phyloP scores from a whole-genome alignment of 257 asterid species.

The Solanum bulbocastanum region DNA sequence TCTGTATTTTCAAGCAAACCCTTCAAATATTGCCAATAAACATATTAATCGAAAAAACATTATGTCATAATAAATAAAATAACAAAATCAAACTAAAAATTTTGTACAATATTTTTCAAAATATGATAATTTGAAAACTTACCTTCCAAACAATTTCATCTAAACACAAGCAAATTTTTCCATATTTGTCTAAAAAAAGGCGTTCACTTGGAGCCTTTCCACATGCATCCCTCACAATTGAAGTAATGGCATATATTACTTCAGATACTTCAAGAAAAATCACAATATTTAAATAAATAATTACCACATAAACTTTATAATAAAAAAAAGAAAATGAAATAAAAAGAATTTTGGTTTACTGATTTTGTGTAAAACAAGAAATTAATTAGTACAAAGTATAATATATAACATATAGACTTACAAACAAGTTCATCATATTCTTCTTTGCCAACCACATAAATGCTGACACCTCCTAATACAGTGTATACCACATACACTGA shows the following conservation, averaged over 20 bases:
- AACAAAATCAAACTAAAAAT: not conserved
- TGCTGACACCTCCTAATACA: slow-evolving; percentile 86
- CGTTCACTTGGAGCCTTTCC: slow-evolving; percentile 92
- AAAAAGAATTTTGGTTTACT: no score
- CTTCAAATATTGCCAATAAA: slow-evolving; percentile 5
- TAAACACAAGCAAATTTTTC: slow-evolving; percentile 90
- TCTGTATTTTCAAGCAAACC: slow-evolving; percentile 44
- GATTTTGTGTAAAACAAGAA: no score
- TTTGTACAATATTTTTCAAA: no score
- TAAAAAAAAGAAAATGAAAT: not conserved
- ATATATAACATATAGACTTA: slow-evolving; percentile 20
- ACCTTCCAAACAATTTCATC: slow-evolving; percentile 99
- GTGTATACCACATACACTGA: slow-evolving; percentile 92
- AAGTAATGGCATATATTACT: slow-evolving; percentile 69
- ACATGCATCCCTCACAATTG: slow-evolving; percentile 89
- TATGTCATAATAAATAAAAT: not conserved
- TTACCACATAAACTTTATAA: not conserved
- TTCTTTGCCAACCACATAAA: slow-evolving; percentile 91
- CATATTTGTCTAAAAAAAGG: slow-evolving; percentile 91
- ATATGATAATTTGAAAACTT: not conserved
- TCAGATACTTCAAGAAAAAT: slow-evolving; percentile 54
- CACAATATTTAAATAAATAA: not conserved
- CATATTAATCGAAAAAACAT: not conserved
- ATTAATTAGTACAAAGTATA: not conserved
- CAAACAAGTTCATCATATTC: slow-evolving; percentile 92